Conservation (phyloP, 2,329 filamentous ascomycete genomes). For the Neobulgaria alba region DNA sequence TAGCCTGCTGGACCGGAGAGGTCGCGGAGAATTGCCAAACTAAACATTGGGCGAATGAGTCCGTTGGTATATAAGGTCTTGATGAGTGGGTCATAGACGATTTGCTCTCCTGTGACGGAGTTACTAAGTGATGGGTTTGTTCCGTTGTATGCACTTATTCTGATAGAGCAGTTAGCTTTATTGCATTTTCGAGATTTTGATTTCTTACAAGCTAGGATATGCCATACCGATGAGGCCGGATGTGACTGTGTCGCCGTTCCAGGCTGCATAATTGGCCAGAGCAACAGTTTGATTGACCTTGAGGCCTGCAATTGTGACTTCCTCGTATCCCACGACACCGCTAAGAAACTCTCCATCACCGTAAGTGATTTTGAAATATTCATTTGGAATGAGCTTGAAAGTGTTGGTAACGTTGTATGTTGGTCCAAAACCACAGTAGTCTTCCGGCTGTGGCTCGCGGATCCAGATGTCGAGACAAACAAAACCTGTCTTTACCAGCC, state of each 20-base stretch:
- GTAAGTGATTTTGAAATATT: constrained; percentile 37
- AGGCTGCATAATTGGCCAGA: constrained; percentile 35
- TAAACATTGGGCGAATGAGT: constrained; percentile 36
- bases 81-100: constrained; percentile 41
- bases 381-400: constrained; percentile 31
- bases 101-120: not conserved
- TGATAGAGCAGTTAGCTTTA: too few species aligned
- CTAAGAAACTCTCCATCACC: constrained; percentile 35
- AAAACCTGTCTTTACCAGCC: constrained; percentile 31
- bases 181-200: too few species aligned
- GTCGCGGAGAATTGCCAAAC: constrained; percentile 35
- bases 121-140: constrained; percentile 2
- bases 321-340: constrained; percentile 30
- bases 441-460: not conserved
- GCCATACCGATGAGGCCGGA: constrained; percentile 43
- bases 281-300: constrained; percentile 38
- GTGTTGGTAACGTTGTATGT: constrained; percentile 21
- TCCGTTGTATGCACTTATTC: constrained; percentile 7
- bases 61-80: constrained; percentile 38
- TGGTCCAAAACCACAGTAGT: constrained; percentile 12
- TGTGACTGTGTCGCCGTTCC: constrained; percentile 36
- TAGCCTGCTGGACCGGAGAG: constrained; percentile 31
- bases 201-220: constrained; percentile 34
- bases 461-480: constrained; percentile 27
- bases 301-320: constrained; percentile 37